A percentile compares a stretch with the other conserved stretches of the same genome.
These are phyloP conservation scores for Citrus unshiu DNA, from an alignment of 345 rosid species.

Conservation along the genomic window DNA sequence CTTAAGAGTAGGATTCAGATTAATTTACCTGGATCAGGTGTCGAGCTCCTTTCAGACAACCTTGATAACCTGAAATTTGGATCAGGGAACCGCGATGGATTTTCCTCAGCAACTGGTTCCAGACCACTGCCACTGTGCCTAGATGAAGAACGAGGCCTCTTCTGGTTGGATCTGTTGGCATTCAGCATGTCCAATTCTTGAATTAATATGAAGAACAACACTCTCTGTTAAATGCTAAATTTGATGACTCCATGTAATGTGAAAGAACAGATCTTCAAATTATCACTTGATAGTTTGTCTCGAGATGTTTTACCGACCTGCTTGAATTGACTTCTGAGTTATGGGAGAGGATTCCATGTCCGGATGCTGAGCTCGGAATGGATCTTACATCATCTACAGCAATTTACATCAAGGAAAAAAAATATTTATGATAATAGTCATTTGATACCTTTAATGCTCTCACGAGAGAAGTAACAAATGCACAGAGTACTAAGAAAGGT, in stretches of 20 bases:
- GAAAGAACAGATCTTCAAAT: not conserved
- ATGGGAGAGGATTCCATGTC: constrained; percentile 31
- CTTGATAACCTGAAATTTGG: constrained; percentile 47
- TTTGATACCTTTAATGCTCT: constrained; percentile 1
- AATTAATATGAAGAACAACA: not conserved
- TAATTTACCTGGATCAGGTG: constrained; percentile 54
- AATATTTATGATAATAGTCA: not conserved
- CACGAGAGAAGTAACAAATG: not conserved
- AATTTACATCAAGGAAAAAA: constrained; percentile 14
- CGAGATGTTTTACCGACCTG: constrained; percentile 28
- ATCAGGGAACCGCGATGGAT: constrained; percentile 33
- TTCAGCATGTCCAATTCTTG: constrained; percentile 7
- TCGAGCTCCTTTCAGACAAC: constrained; percentile 42
- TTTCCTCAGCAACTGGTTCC: constrained; percentile 74
- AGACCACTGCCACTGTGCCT: constrained; percentile 55
- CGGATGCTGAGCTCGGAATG: constrained; percentile 70
- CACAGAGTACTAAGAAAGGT: not conserved
- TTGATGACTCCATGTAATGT: not conserved
- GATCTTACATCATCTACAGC: constrained; percentile 60
- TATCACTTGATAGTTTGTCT: not conserved
- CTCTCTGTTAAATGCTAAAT: not conserved
- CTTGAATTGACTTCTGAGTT: constrained; percentile 30
- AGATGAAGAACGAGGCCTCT: constrained; percentile 49
- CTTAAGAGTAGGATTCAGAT: not conserved
- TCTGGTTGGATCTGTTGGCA: constrained; percentile 48